Percentiles rank a stretch among this genome's conserved stretches.
These are phyloP conservation scores for Thielaviopsis punctulata DNA, from an alignment of 2,329 filamentous ascomycete genomes.

Conservation along the genomic window DNA sequence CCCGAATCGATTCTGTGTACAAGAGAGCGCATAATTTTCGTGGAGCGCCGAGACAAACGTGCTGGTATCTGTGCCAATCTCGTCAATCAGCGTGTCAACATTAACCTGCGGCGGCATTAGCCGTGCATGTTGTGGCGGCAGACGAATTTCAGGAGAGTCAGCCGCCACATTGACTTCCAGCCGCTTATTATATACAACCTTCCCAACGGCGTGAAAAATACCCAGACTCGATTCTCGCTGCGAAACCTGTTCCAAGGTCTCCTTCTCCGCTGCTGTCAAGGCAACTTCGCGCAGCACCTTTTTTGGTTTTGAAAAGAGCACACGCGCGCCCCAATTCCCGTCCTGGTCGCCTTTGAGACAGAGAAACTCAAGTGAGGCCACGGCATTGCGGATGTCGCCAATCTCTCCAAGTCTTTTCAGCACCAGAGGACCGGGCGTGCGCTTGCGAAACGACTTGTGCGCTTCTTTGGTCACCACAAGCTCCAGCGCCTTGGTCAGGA, in stretches of 20 bases:
- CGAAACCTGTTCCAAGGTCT: constrained; percentile 64
- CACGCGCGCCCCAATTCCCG: constrained; percentile 55
- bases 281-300: constrained; percentile 39
- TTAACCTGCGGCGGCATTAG: constrained; percentile 47
- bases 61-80: constrained; percentile 78
- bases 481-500: constrained; percentile 71
- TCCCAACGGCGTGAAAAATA: constrained; percentile 91
- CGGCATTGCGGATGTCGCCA: constrained; percentile 83
- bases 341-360: constrained; percentile 56
- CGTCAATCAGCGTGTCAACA: constrained; percentile 68
- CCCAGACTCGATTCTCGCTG: constrained; percentile 80
- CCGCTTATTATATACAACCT: constrained; percentile 91
- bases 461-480: constrained; percentile 73
- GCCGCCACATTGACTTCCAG: constrained; percentile 3
- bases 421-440: constrained; percentile 61
- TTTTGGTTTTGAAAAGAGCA: constrained; percentile 53
- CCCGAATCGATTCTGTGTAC: constrained; percentile 32
- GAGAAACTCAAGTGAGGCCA: constrained; percentile 81
- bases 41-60: constrained; percentile 84
- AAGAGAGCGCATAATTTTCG: constrained; percentile 85
- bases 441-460: constrained; percentile 54
- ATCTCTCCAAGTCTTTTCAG: constrained; percentile 67
- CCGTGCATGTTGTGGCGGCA: constrained; percentile 42
- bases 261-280: constrained; percentile 60
- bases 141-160: constrained; percentile 26